Conservation (phyloP, 345 rosid species). For the Melaleuca quinquenervia region DNA sequence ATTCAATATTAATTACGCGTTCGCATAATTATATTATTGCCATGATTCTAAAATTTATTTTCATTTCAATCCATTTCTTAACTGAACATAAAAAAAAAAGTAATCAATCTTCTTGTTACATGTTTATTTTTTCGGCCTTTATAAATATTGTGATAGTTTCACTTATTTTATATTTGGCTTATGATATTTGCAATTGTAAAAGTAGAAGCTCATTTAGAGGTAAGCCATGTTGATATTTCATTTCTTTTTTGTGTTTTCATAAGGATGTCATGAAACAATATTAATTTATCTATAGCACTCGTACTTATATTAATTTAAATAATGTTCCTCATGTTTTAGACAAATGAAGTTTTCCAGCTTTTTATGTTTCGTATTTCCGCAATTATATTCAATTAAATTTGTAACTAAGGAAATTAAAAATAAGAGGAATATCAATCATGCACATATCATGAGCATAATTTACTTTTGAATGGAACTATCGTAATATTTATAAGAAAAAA, state of each 20-base stretch:
- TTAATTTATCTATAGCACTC: not conserved
- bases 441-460: not conserved
- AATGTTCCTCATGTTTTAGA: not conserved
- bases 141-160: not conserved
- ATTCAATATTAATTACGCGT: fast-evolving
- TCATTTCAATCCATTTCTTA: not conserved
- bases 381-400: not conserved
- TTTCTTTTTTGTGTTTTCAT: not conserved
- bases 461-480: not conserved
- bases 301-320: not conserved
- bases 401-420: not conserved
- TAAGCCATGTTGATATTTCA: fast-evolving
- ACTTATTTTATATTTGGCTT: not conserved
- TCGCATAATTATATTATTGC: not conserved
- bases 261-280: not conserved
- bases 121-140: not conserved
- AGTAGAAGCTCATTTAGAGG: not conserved
- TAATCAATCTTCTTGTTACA: fast-evolving
- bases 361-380: fast-evolving
- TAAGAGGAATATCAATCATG: not conserved
- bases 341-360: not conserved
- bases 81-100: not conserved
- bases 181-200: not conserved
- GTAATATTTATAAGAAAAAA: not conserved
- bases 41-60: fast-evolving